phyloP scores from a whole-genome alignment of 2,329 filamentous ascomycete species.

The Verticillium albo-atrum region DNA sequence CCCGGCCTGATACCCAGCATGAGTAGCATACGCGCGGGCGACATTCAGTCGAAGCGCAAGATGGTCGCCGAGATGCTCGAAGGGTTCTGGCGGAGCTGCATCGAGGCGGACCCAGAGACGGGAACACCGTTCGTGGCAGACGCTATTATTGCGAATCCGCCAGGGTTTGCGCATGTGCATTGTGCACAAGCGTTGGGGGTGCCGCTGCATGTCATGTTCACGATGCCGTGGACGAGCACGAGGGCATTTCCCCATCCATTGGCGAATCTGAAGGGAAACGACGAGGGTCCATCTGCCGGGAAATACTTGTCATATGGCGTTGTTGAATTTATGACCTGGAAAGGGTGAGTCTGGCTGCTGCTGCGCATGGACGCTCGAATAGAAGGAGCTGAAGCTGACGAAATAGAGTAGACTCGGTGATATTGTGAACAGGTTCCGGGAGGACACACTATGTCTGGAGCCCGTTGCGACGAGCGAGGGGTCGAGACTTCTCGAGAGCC shows the following conservation, averaged over 20 bases:
- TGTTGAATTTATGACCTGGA: slow-evolving; percentile 74
- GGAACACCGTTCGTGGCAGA: slow-evolving; percentile 40
- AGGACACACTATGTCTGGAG: slow-evolving; percentile 60
- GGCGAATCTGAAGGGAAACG: slow-evolving; percentile 50
- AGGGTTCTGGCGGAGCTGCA: slow-evolving; percentile 16
- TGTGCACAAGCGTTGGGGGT: slow-evolving; percentile 39
- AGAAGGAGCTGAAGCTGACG: neutral
- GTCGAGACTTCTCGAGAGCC: slow-evolving; percentile 62
- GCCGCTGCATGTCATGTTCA: slow-evolving; percentile 44
- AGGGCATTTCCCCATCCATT: slow-evolving; percentile 69
- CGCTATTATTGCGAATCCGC: slow-evolving; percentile 46
- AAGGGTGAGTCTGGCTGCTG: slow-evolving; percentile 41
- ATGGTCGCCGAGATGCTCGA: slow-evolving; percentile 17
- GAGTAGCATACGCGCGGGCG: slow-evolving; percentile 17
- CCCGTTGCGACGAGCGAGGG: slow-evolving; percentile 67
- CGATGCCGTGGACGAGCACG: slow-evolving; percentile 73
- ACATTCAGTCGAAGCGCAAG: slow-evolving; percentile 18
- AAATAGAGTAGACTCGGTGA: slow-evolving; percentile 50
- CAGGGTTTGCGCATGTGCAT: slow-evolving; percentile 42
- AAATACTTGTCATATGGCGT: slow-evolving; percentile 69
- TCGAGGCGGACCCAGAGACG: slow-evolving; percentile 11
- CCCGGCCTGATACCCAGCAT: slow-evolving; percentile 21
- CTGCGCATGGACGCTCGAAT: neutral
- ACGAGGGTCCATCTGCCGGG: slow-evolving; percentile 55
- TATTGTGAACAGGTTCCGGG: slow-evolving; percentile 80